These are phyloP conservation scores for Dryas octopetala DNA, from an alignment of 306 rosid genomes.

Conservation along the genomic window DNA sequence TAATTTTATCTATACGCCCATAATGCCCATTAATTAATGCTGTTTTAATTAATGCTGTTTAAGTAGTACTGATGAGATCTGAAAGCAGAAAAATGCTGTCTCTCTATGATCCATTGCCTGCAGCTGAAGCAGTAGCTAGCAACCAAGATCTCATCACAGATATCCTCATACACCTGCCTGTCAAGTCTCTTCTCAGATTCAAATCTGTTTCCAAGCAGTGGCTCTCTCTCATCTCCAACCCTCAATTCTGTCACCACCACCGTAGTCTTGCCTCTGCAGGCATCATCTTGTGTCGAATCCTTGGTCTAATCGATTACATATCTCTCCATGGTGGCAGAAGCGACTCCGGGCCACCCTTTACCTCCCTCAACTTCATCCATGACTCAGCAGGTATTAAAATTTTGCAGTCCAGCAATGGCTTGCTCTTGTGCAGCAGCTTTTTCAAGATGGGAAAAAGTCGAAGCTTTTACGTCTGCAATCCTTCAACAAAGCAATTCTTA, in stretches of 20 bases:
- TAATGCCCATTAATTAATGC: neutral
- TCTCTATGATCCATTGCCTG: neutral
- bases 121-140: neutral
- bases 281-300: conserved; percentile 13
- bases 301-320: neutral
- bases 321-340: neutral
- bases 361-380: conserved; percentile 9
- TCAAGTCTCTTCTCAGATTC: conserved; percentile 22
- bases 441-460: neutral
- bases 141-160: conserved; percentile 8
- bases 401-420: conserved; percentile 25
- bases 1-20: too few relatives aligned
- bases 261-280: neutral
- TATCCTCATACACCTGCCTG: conserved; percentile 11
- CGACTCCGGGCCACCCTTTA: conserved; percentile 10
- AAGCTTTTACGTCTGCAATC: conserved; percentile 25
- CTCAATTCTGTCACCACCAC: neutral
- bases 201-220: conserved; percentile 26
- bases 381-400: conserved; percentile 18
- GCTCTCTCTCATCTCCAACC: conserved; percentile 17
- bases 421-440: conserved; percentile 16
- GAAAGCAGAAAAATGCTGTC: neutral
- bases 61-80: neutral
- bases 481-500: conserved; percentile 20
- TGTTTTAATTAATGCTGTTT: neutral